Base-by-base conservation (phyloP, 2,329 filamentous ascomycete species). In the Aspergillus pseudotamarii region DNA sequence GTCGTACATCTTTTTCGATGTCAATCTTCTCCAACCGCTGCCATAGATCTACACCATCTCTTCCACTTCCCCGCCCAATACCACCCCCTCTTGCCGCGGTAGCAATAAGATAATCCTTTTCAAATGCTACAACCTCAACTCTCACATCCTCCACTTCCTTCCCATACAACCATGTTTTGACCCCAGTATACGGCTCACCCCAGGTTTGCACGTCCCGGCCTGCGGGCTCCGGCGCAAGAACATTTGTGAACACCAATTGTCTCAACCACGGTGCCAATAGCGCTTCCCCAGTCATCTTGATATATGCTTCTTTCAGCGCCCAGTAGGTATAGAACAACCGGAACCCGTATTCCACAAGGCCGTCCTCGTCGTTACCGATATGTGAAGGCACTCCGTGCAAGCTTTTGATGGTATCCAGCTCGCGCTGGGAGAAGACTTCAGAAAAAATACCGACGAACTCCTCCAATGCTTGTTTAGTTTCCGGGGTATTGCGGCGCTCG, bases 281-380 rank as follows among this genome's bases (percentile, higher is more conserved):
- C 0, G 86, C 88, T 71, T 89, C 87, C 8, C 88, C 88, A 5
- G 86, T 86, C 71, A 90, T 85, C 77, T 89, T 90, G 72, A 89
- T 85, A 74, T 88, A 89, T 1, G 88, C 86, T 71, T 90, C 88
- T 71, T 89, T 89, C 61, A 88, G 83, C 68, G 84, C 86, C 84
- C 87, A 90, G 70, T 85, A 88, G 0, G 86, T 84, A 67, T 89
- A 90, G 72, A 90, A 90, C 1, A 86, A 79, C 0, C 88, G 80
- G 23, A 89, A 72, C 56, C 88, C 86, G 21, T 84, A 83, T 41
- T 85, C 81, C n/a, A 87, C 81, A 46, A 82, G 68, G 71, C 68
- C 62, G 53, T 62, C 66, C 41, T 70, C 71, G 45, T 32, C 23
- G 30, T 43, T 57, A 12, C 51, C 55, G 19, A 66, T 68, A 48